phyloP scores from a whole-genome alignment of 805 yeast species.

The Pichia phayaonensis region DNA sequence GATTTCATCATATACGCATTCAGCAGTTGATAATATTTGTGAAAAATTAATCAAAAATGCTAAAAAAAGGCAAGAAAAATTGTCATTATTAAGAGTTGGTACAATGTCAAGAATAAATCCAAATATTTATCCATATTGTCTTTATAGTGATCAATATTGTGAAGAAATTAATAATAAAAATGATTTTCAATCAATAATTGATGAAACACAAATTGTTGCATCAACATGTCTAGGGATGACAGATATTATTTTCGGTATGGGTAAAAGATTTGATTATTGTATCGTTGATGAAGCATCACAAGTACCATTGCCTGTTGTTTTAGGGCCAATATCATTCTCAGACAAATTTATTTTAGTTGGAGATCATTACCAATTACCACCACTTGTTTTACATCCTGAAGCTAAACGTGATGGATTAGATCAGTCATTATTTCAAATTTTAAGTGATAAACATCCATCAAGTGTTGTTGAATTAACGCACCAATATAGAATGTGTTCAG shows the following conservation, averaged over 20 bases:
- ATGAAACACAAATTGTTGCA: slow-evolving; percentile 70
- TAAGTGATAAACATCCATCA: slow-evolving; percentile 67
- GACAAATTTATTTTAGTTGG: slow-evolving; percentile 89
- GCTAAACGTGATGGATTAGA: slow-evolving; percentile 65
- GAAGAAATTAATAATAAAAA: slow-evolving; percentile 28
- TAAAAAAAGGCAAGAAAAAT: slow-evolving; percentile 4
- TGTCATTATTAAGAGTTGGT: slow-evolving; percentile 64
- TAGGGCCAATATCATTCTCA: slow-evolving; percentile 79
- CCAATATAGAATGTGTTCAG: slow-evolving; percentile 91
- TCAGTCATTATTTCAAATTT: slow-evolving; percentile 63
- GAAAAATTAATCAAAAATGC: slow-evolving; percentile 46
- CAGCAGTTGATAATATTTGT: slow-evolving; percentile 91
- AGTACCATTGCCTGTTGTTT: slow-evolving; percentile 80
- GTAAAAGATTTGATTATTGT: slow-evolving; percentile 74
- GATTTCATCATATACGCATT: slow-evolving; percentile 83
- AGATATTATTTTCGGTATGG: slow-evolving; percentile 49
- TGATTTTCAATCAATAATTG: slow-evolving; percentile 40
- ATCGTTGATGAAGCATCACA: slow-evolving; percentile 97
- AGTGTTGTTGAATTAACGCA: slow-evolving; percentile 68
- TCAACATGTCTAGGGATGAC: slow-evolving; percentile 76
- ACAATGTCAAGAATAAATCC: slow-evolving; percentile 51
- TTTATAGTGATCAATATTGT: slow-evolving; percentile 31
- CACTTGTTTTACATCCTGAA: slow-evolving; percentile 62
- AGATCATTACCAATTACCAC: slow-evolving; percentile 91
- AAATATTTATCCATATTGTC: slow-evolving; percentile 45